These are phyloP conservation scores for Hymenoscyphus infarciens DNA, from an alignment of 2,329 filamentous ascomycete species.

Conservation along the genomic window DNA sequence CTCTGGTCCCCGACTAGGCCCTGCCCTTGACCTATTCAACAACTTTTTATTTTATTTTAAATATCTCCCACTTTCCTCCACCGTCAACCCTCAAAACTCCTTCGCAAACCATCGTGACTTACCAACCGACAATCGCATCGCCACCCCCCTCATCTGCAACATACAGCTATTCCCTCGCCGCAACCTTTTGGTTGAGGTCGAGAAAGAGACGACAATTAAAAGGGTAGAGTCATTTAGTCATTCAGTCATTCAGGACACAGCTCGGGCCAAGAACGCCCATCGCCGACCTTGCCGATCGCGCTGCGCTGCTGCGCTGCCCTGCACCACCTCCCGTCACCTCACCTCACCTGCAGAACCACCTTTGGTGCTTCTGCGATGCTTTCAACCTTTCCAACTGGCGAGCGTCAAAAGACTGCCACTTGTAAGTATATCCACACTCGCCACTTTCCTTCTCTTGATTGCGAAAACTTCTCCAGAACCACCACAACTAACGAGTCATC, in stretches of 20 bases:
- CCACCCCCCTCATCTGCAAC: not conserved
- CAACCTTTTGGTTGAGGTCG: slow-evolving; percentile 1
- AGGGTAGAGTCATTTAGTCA: not conserved
- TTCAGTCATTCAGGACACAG: too few relatives aligned
- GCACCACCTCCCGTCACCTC: too few relatives aligned
- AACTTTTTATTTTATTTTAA: not conserved
- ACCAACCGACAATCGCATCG: not conserved
- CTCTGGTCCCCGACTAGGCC: not conserved
- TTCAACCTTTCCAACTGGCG: not conserved
- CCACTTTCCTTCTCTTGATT: not conserved
- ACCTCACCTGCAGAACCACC: not conserved
- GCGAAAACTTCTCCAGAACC: not conserved
- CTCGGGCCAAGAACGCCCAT: not conserved
- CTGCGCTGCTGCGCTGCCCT: not conserved
- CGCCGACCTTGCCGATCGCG: not conserved
- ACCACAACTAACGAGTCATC: not conserved
- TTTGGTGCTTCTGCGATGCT: not conserved
- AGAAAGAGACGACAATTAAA: not conserved
- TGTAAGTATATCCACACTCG: not conserved
- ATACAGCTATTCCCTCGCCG: not conserved
- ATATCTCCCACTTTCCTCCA: not conserved
- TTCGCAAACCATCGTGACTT: not conserved
- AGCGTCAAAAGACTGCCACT: not conserved
- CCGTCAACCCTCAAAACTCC: not conserved
- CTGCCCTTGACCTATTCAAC: not conserved